Conservation (phyloP, 1,284 basidiomycete genomes). For the Chalciporus sp. region DNA sequence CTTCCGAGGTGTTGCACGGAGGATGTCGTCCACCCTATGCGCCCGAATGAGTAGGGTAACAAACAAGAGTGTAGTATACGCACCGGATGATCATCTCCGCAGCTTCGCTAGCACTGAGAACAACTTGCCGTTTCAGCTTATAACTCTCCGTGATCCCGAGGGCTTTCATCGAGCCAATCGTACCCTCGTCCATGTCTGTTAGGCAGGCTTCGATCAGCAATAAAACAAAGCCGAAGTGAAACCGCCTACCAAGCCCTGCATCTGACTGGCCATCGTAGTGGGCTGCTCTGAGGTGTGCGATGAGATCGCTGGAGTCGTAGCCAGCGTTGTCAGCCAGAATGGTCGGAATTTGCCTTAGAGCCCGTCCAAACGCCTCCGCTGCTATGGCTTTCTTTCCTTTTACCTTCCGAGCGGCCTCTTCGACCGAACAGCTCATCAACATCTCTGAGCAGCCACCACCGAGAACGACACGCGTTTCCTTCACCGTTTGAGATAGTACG, state of each 20-base stretch:
- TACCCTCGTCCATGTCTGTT: slow-evolving; percentile 85
- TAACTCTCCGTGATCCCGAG: slow-evolving; percentile 95
- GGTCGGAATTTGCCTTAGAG: slow-evolving; percentile 92
- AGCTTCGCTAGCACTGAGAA: slow-evolving; percentile 93
- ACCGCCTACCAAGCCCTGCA: slow-evolving; percentile 75
- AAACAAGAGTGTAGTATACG: slow-evolving; percentile 34
- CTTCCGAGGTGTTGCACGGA: slow-evolving; percentile 64
- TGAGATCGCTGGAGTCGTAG: slow-evolving; percentile 95
- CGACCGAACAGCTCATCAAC: slow-evolving; percentile 95
- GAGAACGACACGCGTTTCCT: slow-evolving; percentile 92
- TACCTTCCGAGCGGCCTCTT: slow-evolving; percentile 83
- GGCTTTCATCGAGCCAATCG: slow-evolving; percentile 85
- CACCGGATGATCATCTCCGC: slow-evolving; percentile 98
- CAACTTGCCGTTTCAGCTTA: slow-evolving; percentile 96
- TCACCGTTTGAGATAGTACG: slow-evolving; percentile 96
- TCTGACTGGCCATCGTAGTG: slow-evolving; percentile 90
- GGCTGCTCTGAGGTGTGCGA: slow-evolving; percentile 87
- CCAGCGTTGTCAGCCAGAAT: slow-evolving; percentile 98
- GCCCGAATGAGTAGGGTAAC: slow-evolving; percentile 10
- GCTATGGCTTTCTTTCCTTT: slow-evolving; percentile 97
- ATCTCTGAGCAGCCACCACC: slow-evolving; percentile 99
- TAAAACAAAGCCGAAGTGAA: neutral
- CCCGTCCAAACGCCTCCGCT: slow-evolving; percentile 88
- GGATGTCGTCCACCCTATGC: slow-evolving; percentile 66
- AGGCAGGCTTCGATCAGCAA: neutral